phyloP scores from a whole-genome alignment of 805 yeast genomes.

The Saccharomyces kudriavzevii region DNA sequence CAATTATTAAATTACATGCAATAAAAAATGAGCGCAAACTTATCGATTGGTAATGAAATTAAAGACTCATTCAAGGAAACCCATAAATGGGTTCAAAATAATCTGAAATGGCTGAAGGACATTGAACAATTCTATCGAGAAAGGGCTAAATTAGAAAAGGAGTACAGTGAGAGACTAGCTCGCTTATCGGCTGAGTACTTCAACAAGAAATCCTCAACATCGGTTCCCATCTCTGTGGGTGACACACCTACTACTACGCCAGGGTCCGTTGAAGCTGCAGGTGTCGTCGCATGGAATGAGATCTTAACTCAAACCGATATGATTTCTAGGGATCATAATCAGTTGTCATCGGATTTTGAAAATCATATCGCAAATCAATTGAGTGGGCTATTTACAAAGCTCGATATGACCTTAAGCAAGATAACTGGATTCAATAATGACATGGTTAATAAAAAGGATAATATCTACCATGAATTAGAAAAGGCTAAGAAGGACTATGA shows the following conservation, averaged over 20 bases:
- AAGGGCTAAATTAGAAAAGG: conserved; percentile 73
- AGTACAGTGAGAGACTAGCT: conserved; percentile 62
- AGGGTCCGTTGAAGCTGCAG: conserved; percentile 85
- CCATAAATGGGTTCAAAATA: conserved; percentile 68
- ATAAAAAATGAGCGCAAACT: conserved; percentile 16
- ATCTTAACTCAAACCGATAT: conserved; percentile 75
- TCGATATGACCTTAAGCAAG: conserved; percentile 45
- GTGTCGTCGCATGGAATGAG: conserved; percentile 85
- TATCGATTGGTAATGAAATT: conserved; percentile 58
- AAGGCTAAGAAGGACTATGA: conserved; percentile 67
- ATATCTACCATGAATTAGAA: conserved; percentile 26
- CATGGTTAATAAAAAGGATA: conserved; percentile 36
- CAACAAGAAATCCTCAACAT: conserved; percentile 62
- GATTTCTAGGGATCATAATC: conserved; percentile 57
- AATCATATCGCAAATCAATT: conserved; percentile 56
- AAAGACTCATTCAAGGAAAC: conserved; percentile 76
- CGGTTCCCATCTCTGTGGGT: conserved; percentile 75
- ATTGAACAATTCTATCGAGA: conserved; percentile 78
- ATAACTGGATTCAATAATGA: conserved; percentile 56
- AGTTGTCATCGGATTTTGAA: conserved; percentile 53
- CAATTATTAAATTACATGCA: not conserved
- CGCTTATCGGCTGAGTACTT: conserved; percentile 61
- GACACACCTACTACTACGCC: conserved; percentile 87
- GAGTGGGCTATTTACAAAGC: conserved; percentile 42
- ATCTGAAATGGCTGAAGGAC: conserved; percentile 68